Evolutionary conservation across 2,329 filamentous ascomycete species (phyloP), one percentile per base, ranked within the genome.

Genomic region (Trichophyton rubrum): DNA sequence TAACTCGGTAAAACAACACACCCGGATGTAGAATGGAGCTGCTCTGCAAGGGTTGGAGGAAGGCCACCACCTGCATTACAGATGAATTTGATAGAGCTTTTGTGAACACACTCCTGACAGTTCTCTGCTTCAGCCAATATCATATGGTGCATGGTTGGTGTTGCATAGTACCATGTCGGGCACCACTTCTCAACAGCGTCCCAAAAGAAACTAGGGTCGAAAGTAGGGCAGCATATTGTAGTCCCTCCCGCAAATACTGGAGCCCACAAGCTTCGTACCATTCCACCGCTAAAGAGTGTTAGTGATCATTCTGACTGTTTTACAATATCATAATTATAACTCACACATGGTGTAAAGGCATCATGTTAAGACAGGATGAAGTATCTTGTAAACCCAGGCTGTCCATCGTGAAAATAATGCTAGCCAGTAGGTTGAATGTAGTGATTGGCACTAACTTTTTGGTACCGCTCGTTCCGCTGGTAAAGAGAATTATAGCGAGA

Each of bases 81-180:
- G 30, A 59, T 43, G 27, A 59, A 45, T 27, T 43, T 40, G 27
- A 59, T 43, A n/a, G 40, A 43, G 33, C 40, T 43, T 43, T 45
- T 9, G 9, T 17, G n/a, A 17, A 20, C n/a, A 11, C 20, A n/a
- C 27, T 43, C 56, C 17, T 40, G 17, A 9, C 56, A 45, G 9
- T 15, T 30, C 27, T 24, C 56, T 17, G 35, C 20, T 30, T 59
- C 56, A 8, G 38, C 40, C 11, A 59, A 45, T 22, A 59, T 59
- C 40, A 59, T 30, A 43, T 40, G n/a, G 40, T 59, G 56, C 56
- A 59, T 59, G 17, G 56, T 59, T 13, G 56, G 56, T 15, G 56
- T 43, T 45, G 56, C 56, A 47, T 59, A 59, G 17, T 59, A 59
- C 56, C 56, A 59, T 5, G 56, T 59, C 11, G 56, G 56, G 11